phyloP scores from a whole-genome alignment of 805 yeast species.

The Maudiozyma saulgeensis region DNA sequence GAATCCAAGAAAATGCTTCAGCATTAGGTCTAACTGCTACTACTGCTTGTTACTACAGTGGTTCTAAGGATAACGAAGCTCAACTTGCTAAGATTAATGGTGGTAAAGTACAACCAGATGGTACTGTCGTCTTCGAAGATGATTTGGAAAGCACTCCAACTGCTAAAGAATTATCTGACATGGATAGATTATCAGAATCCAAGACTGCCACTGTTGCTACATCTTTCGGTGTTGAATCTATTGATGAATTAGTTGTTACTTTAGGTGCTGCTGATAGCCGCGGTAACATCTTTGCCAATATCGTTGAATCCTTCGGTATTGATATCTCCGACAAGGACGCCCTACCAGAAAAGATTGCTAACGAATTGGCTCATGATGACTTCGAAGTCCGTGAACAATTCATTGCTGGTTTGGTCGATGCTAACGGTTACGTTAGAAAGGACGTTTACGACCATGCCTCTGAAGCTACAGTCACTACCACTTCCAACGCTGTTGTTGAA shows the following conservation, averaged over 20 bases:
- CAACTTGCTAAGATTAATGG: background rate
- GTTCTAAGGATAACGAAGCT: background rate
- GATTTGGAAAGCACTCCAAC: slow-evolving; percentile 2
- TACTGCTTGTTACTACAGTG: background rate
- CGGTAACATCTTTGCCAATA: slow-evolving; percentile 13
- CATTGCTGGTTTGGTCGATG: slow-evolving; percentile 36
- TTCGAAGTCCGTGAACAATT: slow-evolving; percentile 34
- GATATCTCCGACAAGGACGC: background rate
- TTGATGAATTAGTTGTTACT: background rate
- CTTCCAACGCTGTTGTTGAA: slow-evolving; percentile 18
- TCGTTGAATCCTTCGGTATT: slow-evolving; percentile 8
- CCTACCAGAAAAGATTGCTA: slow-evolving; percentile 10
- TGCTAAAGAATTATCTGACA: slow-evolving; percentile 1
- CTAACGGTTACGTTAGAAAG: slow-evolving; percentile 24
- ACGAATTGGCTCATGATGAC: slow-evolving; percentile 23
- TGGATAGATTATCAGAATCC: background rate
- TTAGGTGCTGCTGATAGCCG: slow-evolving; percentile 1
- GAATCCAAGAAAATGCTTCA: slow-evolving; percentile 12
- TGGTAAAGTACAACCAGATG: background rate
- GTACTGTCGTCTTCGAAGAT: slow-evolving; percentile 1
- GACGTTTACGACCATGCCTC: slow-evolving; percentile 1
- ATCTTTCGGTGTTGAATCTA: background rate
- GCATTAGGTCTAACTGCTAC: slow-evolving; percentile 1
- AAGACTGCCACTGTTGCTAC: background rate
- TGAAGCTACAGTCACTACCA: slow-evolving; percentile 24